phyloP scores from a whole-genome alignment of 495 filamentous ascomycete species.

The Cercophora newfieldiana region DNA sequence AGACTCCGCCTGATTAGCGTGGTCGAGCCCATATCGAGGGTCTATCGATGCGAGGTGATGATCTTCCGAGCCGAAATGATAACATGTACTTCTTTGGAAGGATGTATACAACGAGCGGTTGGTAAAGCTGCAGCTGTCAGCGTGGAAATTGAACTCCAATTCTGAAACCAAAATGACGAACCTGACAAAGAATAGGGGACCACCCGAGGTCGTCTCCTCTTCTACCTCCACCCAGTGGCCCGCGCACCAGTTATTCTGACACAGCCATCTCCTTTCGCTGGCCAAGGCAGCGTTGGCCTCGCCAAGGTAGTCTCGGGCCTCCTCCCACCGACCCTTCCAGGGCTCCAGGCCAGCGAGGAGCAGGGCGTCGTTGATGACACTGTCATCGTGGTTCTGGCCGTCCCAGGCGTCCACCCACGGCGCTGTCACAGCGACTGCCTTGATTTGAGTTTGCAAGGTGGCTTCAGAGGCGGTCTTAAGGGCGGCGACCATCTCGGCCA shows the following conservation, averaged over 20 bases:
- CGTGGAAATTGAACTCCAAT: background rate
- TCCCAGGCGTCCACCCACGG: background rate
- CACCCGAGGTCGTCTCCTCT: background rate
- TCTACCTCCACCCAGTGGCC: constrained; percentile 6
- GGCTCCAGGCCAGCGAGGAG: background rate
- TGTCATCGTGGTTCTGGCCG: background rate
- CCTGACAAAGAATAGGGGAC: constrained; percentile 1
- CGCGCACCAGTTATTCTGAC: background rate
- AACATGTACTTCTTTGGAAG: background rate
- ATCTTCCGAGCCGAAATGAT: background rate
- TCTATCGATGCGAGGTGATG: constrained; percentile 1
- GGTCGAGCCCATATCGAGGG: constrained; percentile 4
- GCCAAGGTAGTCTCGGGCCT: background rate
- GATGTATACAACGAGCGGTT: constrained; percentile 8
- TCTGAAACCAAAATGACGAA: background rate
- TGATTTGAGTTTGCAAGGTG: background rate
- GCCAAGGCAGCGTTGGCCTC: constrained; percentile 1
- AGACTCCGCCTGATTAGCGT: background rate
- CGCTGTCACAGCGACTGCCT: background rate
- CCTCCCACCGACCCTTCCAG: background rate
- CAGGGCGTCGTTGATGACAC: background rate
- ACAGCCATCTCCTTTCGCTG: constrained; percentile 2
- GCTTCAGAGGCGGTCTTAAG: constrained; percentile 2
- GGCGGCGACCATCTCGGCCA: background rate
- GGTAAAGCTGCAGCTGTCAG: background rate